Base-by-base conservation (phyloP, 1,284 basidiomycete species). In the Phylloboletellus chloephorus region DNA sequence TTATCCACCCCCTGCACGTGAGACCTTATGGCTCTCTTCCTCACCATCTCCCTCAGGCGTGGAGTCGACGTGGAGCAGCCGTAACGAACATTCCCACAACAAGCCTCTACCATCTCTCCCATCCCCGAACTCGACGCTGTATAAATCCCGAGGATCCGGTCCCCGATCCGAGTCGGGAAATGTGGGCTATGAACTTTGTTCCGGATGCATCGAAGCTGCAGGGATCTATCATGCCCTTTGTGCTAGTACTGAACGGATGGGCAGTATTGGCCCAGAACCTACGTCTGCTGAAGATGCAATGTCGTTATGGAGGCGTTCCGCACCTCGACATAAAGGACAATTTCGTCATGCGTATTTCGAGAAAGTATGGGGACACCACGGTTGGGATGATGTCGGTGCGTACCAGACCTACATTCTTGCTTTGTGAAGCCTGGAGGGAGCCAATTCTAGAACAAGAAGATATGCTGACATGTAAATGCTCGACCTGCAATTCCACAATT, bases 321-420 rank as follows among this genome's bases (percentile, higher is more conserved):
- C 82, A 1, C 84, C 84, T 2, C 77, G 71, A 30, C 66, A 68
- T 54, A 83, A 82, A 60, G 85, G 79, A 12, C 75, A 83, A 51
- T 63, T 87, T 43, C 72, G 90, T 15, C 90, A 94, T 58, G 83
- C 87, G 1, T 95, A 84, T 58, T 66, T 78, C 32, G 90, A 93
- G 66, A 88, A 85, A 63, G 73, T 85, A 7, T 94, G 90, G 90
- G 79, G 79, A 1, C 73, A 74, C 19, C 67, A 68, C 31, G 86
- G 87, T 3, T 94, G 90, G 91, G 79, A 81, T 43, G 85, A 90
- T 56, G 79, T 94, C 40, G 86, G 89, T 90, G 58, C 52, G 86
- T 74, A 19, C 16, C 10, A 19, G 37, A 26, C 5, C 13, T 31
- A 25, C 7, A 15, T n/a, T 10, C 15, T 16, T 22, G 13, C 23